A percentile compares a stretch with the other conserved stretches of the same genome.
Evolutionary conservation across 2,329 filamentous ascomycete species (phyloP).

Genomic region (Pyrenochaeta sp.): DNA sequence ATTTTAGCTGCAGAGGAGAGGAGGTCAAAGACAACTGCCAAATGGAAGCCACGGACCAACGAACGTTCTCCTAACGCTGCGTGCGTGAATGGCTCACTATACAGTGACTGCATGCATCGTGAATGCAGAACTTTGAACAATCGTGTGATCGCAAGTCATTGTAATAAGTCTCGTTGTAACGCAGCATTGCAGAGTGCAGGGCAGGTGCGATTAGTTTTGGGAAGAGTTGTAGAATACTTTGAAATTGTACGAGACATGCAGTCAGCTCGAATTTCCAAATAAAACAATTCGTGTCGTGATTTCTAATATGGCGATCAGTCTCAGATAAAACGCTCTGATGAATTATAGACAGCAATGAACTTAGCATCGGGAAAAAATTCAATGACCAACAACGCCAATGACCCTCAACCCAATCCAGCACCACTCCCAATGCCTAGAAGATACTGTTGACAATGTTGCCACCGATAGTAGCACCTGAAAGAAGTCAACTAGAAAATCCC

Average conservation of each 20-base stretch:
- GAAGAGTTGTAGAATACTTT: background rate
- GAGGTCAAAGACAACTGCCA: background rate
- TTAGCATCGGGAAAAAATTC: background rate
- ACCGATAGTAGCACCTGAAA: conserved; percentile 86
- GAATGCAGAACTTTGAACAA: background rate
- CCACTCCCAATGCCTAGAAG: conserved; percentile 18
- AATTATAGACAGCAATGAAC: background rate
- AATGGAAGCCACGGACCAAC: background rate
- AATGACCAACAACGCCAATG: conserved; percentile 3
- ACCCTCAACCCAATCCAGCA: conserved; percentile 1
- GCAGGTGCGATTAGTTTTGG: background rate
- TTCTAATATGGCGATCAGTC: background rate
- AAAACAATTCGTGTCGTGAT: background rate
- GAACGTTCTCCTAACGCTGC: background rate
- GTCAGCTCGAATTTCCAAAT: background rate
- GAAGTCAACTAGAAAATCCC: conserved; percentile 74
- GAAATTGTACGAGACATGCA: background rate
- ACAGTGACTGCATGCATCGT: background rate
- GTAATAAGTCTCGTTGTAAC: background rate
- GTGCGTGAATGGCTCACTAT: background rate
- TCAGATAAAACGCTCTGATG: background rate
- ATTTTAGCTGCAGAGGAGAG: background rate
- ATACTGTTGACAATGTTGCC: conserved; percentile 74
- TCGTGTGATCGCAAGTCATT: background rate
- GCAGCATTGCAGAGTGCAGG: background rate